Conservation (phyloP, 139 green algal genomes). For the Diplosphaera chodatii region DNA sequence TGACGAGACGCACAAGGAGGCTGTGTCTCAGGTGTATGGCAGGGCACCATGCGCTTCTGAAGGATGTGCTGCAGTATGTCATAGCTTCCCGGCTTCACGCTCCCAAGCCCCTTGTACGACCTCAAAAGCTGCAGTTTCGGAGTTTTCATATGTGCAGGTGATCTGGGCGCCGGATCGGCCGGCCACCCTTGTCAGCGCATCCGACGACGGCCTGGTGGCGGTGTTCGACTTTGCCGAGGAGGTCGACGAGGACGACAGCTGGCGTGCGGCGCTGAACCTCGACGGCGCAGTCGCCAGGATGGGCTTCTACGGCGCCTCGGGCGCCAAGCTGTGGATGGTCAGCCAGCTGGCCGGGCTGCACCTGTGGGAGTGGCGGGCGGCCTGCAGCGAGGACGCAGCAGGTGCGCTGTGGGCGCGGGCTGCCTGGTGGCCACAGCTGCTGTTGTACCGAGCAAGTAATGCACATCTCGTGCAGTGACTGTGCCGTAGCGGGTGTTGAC, state of each 20-base stretch:
- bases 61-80: not conserved
- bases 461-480: not conserved
- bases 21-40: conserved; percentile 50
- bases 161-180: conserved; percentile 32
- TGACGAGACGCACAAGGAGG: conserved; percentile 71
- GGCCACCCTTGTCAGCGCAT: conserved; percentile 44
- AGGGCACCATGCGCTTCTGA: not conserved
- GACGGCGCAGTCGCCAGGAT: conserved; percentile 59
- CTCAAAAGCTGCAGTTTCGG: too few relatives aligned
- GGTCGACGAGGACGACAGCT: conserved; percentile 60
- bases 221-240: conserved; percentile 55
- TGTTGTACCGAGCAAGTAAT: not conserved
- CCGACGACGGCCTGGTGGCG: conserved; percentile 59
- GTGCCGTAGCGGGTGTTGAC: too few relatives aligned
- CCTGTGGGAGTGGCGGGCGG: conserved; percentile 72
- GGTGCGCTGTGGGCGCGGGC: conserved; percentile 19
- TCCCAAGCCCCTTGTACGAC: too few relatives aligned
- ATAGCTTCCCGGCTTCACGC: too few relatives aligned
- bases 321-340: conserved; percentile 47
- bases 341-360: conserved; percentile 67
- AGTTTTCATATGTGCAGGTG: too few relatives aligned
- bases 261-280: conserved; percentile 65
- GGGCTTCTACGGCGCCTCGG: conserved; percentile 50
- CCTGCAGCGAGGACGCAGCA: conserved; percentile 38
- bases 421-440: too few relatives aligned